phyloP scores from a whole-genome alignment of 176 grass and related monocot species.

The Carex pumila region DNA sequence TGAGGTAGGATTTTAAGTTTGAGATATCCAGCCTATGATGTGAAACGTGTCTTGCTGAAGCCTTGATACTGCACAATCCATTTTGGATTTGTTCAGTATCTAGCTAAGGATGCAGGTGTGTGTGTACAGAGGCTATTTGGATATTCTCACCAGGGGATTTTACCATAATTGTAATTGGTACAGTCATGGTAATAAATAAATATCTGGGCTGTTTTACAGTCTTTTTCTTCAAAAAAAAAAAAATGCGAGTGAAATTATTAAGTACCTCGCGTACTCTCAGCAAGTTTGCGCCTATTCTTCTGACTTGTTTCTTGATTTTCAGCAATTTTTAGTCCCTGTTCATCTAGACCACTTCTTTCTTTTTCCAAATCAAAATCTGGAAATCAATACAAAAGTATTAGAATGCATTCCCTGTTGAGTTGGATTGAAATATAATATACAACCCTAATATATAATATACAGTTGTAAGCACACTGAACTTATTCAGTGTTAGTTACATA shows the following conservation, averaged over 20 bases:
- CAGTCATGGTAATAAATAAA: too few relatives aligned
- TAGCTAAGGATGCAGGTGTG: too few relatives aligned
- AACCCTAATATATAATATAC: neutral
- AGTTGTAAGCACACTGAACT: neutral
- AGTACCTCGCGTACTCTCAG: constrained; percentile 72
- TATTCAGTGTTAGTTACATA: neutral
- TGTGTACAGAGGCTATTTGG: too few relatives aligned
- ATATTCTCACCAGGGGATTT: too few relatives aligned
- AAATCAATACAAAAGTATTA: neutral
- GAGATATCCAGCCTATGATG: too few relatives aligned
- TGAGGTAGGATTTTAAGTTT: too few relatives aligned
- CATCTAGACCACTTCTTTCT: constrained; percentile 92
- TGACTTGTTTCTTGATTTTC: constrained; percentile 99
- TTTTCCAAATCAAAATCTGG: constrained; percentile 97
- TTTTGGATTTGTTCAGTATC: too few relatives aligned
- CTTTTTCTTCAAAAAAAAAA: too few relatives aligned
- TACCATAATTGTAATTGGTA: too few relatives aligned
- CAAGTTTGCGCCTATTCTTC: constrained; percentile 94
- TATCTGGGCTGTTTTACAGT: too few relatives aligned
- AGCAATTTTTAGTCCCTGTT: constrained; percentile 93
- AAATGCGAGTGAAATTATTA: neutral
- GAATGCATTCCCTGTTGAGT: neutral
- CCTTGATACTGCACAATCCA: too few relatives aligned
- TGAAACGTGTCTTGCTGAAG: too few relatives aligned
- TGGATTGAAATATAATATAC: neutral